Base-by-base conservation (phyloP, 1,284 basidiomycete species). In the Tilletia walkeri region DNA sequence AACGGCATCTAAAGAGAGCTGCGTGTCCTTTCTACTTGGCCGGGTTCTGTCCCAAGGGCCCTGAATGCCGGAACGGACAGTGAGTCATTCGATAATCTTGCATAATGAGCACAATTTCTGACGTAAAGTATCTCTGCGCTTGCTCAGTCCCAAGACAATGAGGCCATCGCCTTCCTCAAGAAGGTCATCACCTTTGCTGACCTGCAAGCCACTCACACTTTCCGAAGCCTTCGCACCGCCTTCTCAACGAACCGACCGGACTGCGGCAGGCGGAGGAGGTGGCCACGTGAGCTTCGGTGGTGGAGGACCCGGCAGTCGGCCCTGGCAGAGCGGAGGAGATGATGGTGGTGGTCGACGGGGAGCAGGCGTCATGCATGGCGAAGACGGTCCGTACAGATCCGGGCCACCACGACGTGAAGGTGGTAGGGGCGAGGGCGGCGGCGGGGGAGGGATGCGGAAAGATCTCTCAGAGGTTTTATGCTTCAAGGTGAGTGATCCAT, bases 31-130 rank as follows among this genome's bases (percentile, higher is more conserved):
- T 90, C 34, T 99, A 96, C 85, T 85, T 97, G 39, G 92, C 92
- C 14, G 96, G 96, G 2, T 94, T 99, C 84, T 99, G 96, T 85
- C 94, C 94, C n/a, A 85, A 92, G 72, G 96, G 96, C 0, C 89
- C 91, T 47, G 91, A 94, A 56, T 99, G 96, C 85, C 88, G 90
- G 39, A 88, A 90, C 68, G 94, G 94, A 84, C 96, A 99, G 75
- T 77, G 70, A 73, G 77, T 75, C 34, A 5, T 56, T 20, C 20
- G 24, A 30, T 30, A 12, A 56, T 56, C 12, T n/a, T 1, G 54
- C 20, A 14, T 54, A n/a, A 20, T 36, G 18, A 30, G n/a, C 2
- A 34, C 4, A 16, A 1, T n/a, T 45, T 59, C 18, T 34, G 3
- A 38, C 10, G 1, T 18, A 2, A 4, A n/a, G 2, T 14, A 10